Conservation (phyloP, 371 early-diverging fungal genomes). For the Umbelopsis sp. region DNA sequence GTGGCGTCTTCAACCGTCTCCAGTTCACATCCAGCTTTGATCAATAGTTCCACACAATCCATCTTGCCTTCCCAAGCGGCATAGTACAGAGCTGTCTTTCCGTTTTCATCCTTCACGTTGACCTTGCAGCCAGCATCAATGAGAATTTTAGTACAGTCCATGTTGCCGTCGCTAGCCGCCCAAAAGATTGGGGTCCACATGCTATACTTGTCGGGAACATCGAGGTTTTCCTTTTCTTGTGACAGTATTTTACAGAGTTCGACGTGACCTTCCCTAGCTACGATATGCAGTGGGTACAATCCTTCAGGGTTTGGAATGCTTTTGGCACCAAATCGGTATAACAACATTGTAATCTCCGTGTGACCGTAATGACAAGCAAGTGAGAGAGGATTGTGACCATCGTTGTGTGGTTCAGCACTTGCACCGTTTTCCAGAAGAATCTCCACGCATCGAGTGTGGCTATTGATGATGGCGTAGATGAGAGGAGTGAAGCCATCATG, state of each 20-base stretch:
- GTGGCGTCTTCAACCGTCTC: conserved; percentile 30
- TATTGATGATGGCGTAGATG: conserved; percentile 84
- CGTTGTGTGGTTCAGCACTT: conserved; percentile 65
- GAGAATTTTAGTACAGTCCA: conserved; percentile 78
- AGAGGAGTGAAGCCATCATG: conserved; percentile 90
- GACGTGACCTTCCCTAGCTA: conserved; percentile 85
- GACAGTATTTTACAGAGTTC: conserved; percentile 77
- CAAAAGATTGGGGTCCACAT: conserved; percentile 97
- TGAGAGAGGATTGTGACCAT: conserved; percentile 72
- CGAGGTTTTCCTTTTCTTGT: conserved; percentile 70
- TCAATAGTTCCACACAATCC: conserved; percentile 72
- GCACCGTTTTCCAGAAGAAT: conserved; percentile 71
- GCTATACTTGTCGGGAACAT: conserved; percentile 85
- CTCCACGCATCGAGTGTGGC: conserved; percentile 75
- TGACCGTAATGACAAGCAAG: conserved; percentile 92
- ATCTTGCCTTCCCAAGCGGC: conserved; percentile 94
- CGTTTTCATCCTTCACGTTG: conserved; percentile 81
- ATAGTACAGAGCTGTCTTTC: conserved; percentile 86
- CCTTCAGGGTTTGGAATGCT: conserved; percentile 74
- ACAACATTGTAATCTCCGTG: conserved; percentile 77
- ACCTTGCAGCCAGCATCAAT: conserved; percentile 81
- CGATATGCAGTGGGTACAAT: conserved; percentile 85
- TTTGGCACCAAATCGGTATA: conserved; percentile 76
- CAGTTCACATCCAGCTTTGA: conserved; percentile 56
- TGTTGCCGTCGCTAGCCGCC: conserved; percentile 91